Conservation (phyloP, 1,139 yeast genomes). For the Lodderomyces metapsilosis region DNA sequence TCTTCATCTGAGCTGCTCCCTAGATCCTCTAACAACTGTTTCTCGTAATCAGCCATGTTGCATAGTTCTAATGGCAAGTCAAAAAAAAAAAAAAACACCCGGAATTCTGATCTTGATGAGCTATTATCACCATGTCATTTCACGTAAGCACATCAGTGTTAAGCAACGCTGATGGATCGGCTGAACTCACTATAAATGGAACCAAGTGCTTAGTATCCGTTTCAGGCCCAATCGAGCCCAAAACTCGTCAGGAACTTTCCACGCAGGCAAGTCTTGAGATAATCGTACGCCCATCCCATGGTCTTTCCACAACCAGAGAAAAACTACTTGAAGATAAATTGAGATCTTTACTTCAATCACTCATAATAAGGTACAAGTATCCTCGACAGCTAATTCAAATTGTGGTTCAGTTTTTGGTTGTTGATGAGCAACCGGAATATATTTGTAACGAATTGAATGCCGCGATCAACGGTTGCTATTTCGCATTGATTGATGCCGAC, state of each 20-base stretch:
- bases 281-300: constrained; percentile 75
- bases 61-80: constrained; percentile 4
- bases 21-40: constrained; percentile 36
- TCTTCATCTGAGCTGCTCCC: constrained; percentile 25
- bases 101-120: neutral
- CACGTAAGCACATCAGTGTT: constrained; percentile 35
- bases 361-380: constrained; percentile 63
- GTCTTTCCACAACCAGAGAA: constrained; percentile 77
- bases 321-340: constrained; percentile 71
- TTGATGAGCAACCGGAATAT: constrained; percentile 28
- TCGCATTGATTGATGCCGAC: constrained; percentile 80
- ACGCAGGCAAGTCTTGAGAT: constrained; percentile 76
- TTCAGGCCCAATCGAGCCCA: constrained; percentile 89
- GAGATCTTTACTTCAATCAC: constrained; percentile 57
- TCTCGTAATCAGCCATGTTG: constrained; percentile 26
- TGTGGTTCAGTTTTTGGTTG: constrained; percentile 75
- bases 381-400: constrained; percentile 87
- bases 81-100: constrained; percentile 1
- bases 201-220: constrained; percentile 68
- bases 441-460: constrained; percentile 61
- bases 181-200: constrained; percentile 39
- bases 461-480: constrained; percentile 66
- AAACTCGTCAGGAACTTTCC: constrained; percentile 81
- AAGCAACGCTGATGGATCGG: constrained; percentile 76
- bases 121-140: constrained; percentile 15